Base-by-base conservation (phyloP, 352 stramenopile genomes). In the Phytophthora fragariaefolia region DNA sequence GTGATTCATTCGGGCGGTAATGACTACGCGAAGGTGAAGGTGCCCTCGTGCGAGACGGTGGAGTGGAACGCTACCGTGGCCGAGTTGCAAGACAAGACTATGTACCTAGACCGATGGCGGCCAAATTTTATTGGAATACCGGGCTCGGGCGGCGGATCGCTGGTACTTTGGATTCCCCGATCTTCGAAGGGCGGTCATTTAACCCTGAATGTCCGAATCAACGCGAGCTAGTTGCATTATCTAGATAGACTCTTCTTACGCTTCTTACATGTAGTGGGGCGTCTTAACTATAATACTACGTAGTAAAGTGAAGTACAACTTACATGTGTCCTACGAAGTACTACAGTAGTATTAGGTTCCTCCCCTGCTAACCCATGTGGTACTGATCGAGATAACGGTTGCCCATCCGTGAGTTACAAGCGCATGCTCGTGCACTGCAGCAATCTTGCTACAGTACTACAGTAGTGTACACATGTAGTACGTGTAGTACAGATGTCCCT, bases 101-200 rank as follows among this genome's bases (percentile, higher is more conserved):
- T 87, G 56, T 87, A 87, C 55, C 30, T 87, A 28, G 79, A 87
- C 71, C 76, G 79, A 49, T 87, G 76, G 76, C 77, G 79, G 6
- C 74, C 71, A 28, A 67, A 73, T 36, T 57, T 80, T 58, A 46
- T 82, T 6, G 69, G 65, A 24, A 64, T 87, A 23, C 43, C 64
- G 13, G 51, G 64, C 27, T 64, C 58, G 1, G 50, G 64, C 12
- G 64, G 64, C 20, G 74, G 79, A 15, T 87, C 79, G 32, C 52
- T 87, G 20, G 42, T 78, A 18, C 52, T 82, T 6, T 87, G 76
- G 76, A 47, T 87, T 5, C 73, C 74, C 8, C 67, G 61, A 18
- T 66, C 65, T 24, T 70, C 66, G 3, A 46, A 52, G 0, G 63
- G 71, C 6, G 73, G 73, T 2, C 66, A 79, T 52, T 63, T 86